phyloP scores from a whole-genome alignment of 164 flowering plant genomes.

The Dillenia suffruticosa region DNA sequence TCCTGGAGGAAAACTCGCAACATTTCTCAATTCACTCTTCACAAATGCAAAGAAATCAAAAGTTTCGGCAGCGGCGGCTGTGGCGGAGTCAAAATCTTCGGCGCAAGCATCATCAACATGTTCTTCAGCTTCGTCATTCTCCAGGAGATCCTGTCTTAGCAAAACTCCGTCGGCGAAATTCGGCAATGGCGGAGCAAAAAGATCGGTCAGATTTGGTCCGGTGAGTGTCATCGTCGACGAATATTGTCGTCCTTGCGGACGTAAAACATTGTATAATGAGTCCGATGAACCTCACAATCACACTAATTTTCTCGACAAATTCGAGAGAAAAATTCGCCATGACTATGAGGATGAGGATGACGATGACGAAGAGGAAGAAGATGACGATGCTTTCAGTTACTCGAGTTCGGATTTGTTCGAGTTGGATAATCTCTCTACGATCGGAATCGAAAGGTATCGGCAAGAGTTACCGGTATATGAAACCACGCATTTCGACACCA shows the following conservation, averaged over 20 bases:
- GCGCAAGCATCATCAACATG: constrained; percentile 49
- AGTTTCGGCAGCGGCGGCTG: constrained; percentile 12
- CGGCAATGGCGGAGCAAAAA: constrained; percentile 34
- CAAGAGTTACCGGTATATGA: constrained; percentile 93
- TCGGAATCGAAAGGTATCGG: constrained; percentile 56
- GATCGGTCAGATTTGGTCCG: constrained; percentile 79
- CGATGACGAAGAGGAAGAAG: constrained; percentile 44
- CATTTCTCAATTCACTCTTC: constrained; percentile 77
- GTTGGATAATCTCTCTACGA: constrained; percentile 61
- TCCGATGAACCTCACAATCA: too few relatives aligned
- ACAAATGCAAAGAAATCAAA: constrained; percentile 44
- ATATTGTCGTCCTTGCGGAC: constrained; percentile 53
- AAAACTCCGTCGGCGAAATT: constrained; percentile 53
- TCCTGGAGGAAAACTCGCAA: constrained; percentile 72
- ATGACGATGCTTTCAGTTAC: constrained; percentile 73
- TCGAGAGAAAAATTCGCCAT: constrained; percentile 19
- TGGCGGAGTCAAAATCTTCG: constrained; percentile 23
- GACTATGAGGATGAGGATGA: constrained; percentile 8
- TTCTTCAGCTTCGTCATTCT: constrained; percentile 75
- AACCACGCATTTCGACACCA: constrained; percentile 67
- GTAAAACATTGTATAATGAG: constrained; percentile 16
- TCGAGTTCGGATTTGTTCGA: constrained; percentile 96
- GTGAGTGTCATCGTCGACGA: constrained; percentile 66
- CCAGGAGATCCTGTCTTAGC: constrained; percentile 73
- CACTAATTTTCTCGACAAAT: too few relatives aligned